These are phyloP conservation scores for Pinus albicaulis DNA, from an alignment of 75 land plant species.

Conservation along the genomic window DNA sequence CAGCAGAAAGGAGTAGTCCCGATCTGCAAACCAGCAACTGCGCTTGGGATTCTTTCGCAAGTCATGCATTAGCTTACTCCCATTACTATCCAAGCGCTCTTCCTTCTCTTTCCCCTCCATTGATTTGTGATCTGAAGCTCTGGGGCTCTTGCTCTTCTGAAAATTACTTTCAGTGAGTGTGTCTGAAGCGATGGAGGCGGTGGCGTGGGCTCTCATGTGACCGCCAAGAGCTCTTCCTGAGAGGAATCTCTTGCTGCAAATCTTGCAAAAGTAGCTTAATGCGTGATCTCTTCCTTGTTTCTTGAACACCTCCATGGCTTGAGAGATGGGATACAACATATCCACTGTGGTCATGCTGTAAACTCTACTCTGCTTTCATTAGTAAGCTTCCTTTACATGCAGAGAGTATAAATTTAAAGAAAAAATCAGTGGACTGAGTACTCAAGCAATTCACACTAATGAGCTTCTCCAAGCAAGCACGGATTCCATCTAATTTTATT, in stretches of 20 bases:
- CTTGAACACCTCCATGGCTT: neutral
- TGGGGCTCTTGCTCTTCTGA: slow-evolving; percentile 9
- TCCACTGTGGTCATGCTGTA: neutral
- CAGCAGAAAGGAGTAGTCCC: slow-evolving; percentile 14
- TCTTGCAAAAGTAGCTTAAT: slow-evolving; percentile 18
- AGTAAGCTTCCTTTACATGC: neutral
- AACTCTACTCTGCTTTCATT: neutral
- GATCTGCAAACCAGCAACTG: no score
- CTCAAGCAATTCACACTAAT: neutral
- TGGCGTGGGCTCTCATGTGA: slow-evolving; percentile 27
- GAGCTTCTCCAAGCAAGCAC: neutral
- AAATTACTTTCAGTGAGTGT: neutral
- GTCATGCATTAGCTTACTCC: no score
- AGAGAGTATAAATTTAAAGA: neutral
- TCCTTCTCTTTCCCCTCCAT: neutral
- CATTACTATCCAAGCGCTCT: no score
- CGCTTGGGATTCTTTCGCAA: no score
- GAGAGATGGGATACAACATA: neutral
- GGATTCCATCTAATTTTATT: neutral
- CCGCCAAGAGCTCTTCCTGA: slow-evolving; percentile 30
- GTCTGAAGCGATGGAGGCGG: neutral
- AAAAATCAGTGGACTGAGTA: neutral
- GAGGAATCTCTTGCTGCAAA: slow-evolving; percentile 14
- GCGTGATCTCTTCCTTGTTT: neutral
- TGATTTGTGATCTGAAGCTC: neutral